These are phyloP conservation scores for Neurospora intermedia DNA, from an alignment of 495 filamentous ascomycete genomes.

Conservation along the genomic window DNA sequence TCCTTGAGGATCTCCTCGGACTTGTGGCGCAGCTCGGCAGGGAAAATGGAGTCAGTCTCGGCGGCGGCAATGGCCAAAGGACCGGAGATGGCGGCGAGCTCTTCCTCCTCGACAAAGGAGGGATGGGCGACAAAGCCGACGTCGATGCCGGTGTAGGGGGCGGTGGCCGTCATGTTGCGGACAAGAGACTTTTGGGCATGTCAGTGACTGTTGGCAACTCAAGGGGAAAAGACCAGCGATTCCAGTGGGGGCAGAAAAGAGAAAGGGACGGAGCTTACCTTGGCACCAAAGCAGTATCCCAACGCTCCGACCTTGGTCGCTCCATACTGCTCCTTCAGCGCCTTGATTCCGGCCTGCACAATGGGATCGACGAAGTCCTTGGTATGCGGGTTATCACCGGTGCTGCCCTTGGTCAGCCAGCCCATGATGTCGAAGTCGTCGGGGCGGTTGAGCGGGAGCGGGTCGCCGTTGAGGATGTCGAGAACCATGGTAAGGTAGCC, in stretches of 20 bases:
- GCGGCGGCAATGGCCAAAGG: slow-evolving; percentile 68
- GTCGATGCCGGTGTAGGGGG: slow-evolving; percentile 27
- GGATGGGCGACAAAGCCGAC: slow-evolving; percentile 70
- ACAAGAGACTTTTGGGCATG: slow-evolving; percentile 27
- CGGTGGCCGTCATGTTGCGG: slow-evolving; percentile 24
- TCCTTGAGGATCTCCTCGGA: slow-evolving; percentile 46
- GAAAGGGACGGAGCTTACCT: slow-evolving; percentile 22
- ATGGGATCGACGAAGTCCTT: slow-evolving; percentile 44
- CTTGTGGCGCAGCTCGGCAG: slow-evolving; percentile 55
- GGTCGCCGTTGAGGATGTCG: slow-evolving; percentile 69
- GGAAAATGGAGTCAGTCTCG: slow-evolving; percentile 75
- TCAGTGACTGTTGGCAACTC: background rate
- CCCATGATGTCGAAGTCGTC: slow-evolving; percentile 45
- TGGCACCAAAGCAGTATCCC: slow-evolving; percentile 73
- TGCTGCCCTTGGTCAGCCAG: slow-evolving; percentile 47
- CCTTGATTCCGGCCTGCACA: slow-evolving; percentile 34
- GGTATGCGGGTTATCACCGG: slow-evolving; percentile 49
- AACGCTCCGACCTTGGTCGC: slow-evolving; percentile 59
- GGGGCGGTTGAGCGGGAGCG: slow-evolving; percentile 45
- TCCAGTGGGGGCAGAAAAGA: background rate
- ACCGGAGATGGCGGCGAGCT: slow-evolving; percentile 57
- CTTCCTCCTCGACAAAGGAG: slow-evolving; percentile 62
- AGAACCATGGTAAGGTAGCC: slow-evolving; percentile 70
- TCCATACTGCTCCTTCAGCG: slow-evolving; percentile 37
- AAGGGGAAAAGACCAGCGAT: no score